Base-by-base conservation (phyloP, 371 early-diverging fungal species). In the Mortierella sp. region DNA sequence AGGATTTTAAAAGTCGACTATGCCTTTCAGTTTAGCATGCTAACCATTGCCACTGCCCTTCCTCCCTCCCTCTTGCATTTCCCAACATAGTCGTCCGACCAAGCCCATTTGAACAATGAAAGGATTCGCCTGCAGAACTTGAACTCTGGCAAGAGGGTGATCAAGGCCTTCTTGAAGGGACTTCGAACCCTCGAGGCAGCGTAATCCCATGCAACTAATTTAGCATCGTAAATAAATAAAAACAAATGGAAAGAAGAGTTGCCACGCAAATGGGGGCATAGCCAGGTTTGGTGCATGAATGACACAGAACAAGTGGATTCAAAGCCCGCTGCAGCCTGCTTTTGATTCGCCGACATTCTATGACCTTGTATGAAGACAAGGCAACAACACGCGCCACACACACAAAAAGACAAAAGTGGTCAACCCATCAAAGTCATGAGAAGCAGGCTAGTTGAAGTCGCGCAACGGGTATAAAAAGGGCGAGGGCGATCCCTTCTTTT, bases 31-130 rank as follows among this genome's bases (percentile, higher is more conserved):
- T 41, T 8, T 61, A 26, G 19, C 7, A 34, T 61, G 19, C 61
- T 61, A 22, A 61, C 9, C 37, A 61, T 34, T n/a, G 22, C 48
- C 48, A 22, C 37, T 34, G 2, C 10, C 22, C 4, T 22, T 19
- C 2, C 19, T 16, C 9, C 61, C 4, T 61, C 34, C 9, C n/a
- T n/a, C n/a, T n/a, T n/a, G n/a, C n/a, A n/a, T n/a, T 37, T 19
- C 4, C 9, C 37, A 22, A 22, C 19, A 31, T 65, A 92, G 89
- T 91, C 94, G 16, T 92, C 95, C 1, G 95, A 95, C 78, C 94
- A 95, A 76, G 95, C 96, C 0, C 95, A 95, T 85, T 85, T 96
- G 77, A 91, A 90, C 70, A 93, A 95, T 64, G 95, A 96, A 79
- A 88, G 95, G 39, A 94, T 95, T 53, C 86, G 94, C 10, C 74